Conservation (phyloP, 78 protist species). For the Thecamonas trahens region DNA sequence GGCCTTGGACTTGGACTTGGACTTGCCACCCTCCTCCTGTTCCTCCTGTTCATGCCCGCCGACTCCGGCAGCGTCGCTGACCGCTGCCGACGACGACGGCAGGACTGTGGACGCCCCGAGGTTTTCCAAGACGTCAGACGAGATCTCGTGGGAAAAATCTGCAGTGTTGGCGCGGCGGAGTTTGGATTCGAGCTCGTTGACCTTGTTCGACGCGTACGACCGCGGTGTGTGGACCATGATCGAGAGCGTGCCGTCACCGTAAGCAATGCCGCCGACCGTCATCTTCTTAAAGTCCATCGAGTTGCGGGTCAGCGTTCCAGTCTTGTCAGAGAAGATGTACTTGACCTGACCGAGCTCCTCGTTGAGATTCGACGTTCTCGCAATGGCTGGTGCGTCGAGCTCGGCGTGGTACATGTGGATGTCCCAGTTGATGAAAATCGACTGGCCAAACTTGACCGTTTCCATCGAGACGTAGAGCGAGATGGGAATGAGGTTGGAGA, state of each 20-base stretch:
- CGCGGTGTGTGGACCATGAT: too few relatives aligned
- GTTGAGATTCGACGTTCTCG: conserved; percentile 54
- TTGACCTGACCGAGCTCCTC: conserved; percentile 68
- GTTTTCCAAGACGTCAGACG: too few relatives aligned
- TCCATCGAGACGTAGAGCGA: conserved; percentile 87
- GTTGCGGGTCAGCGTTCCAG: conserved; percentile 95
- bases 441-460: conserved; percentile 60
- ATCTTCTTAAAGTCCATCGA: conserved; percentile 64
- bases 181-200: too few relatives aligned
- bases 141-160: too few relatives aligned
- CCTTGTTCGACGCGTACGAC: too few relatives aligned
- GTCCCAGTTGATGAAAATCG: conserved; percentile 37
- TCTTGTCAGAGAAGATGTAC: conserved; percentile 86
- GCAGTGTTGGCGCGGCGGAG: too few relatives aligned
- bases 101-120: too few relatives aligned
- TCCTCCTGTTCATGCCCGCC: too few relatives aligned
- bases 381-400: conserved; percentile 56
- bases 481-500: conserved; percentile 67
- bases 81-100: too few relatives aligned
- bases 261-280: background rate
- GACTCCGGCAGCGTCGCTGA: too few relatives aligned
- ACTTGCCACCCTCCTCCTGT: too few relatives aligned
- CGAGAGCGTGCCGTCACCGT: background rate
- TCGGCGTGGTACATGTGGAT: conserved; percentile 40
- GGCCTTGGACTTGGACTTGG: too few relatives aligned